Conservation (phyloP, 2,329 filamentous ascomycete genomes). For the Botrytis squamosa region DNA sequence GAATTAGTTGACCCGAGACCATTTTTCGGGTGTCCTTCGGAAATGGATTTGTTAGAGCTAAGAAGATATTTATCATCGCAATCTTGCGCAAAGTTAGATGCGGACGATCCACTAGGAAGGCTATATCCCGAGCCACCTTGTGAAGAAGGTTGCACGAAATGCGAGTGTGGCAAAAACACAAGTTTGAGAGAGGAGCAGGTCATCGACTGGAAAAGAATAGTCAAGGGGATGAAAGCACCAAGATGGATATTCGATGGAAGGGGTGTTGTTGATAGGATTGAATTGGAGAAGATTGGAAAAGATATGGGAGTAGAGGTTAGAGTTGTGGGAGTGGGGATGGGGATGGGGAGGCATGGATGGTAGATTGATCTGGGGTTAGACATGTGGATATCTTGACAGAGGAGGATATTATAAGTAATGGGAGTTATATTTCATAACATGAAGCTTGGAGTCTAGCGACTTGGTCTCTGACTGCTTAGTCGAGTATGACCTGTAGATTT, state of each 20-base stretch:
- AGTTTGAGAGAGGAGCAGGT: conserved; percentile 22
- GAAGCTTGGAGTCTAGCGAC: background rate
- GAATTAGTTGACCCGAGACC: conserved; percentile 30
- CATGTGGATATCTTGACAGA: background rate
- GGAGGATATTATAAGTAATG: background rate
- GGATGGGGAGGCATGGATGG: background rate
- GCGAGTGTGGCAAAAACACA: conserved; percentile 28
- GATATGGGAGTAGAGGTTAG: conserved; percentile 25
- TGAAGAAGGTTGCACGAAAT: conserved; percentile 38
- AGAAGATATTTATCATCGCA: background rate
- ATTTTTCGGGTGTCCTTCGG: conserved; percentile 19
- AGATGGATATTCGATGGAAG: conserved; percentile 52
- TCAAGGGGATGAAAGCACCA: conserved; percentile 46
- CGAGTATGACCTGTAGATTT: background rate
- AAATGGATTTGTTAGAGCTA: background rate
- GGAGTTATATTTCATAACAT: background rate
- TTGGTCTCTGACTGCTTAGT: background rate
- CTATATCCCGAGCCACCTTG: conserved; percentile 34
- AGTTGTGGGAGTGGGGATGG: conserved; percentile 29
- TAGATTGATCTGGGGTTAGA: background rate
- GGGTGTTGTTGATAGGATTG: conserved; percentile 36
- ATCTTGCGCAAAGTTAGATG: background rate
- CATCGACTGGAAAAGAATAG: conserved; percentile 48
- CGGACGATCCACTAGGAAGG: conserved; percentile 17
- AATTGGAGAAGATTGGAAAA: conserved; percentile 35